Evolutionary conservation across 1,284 basidiomycete genomes (phyloP).

Genomic region (Leccinum fallax): DNA sequence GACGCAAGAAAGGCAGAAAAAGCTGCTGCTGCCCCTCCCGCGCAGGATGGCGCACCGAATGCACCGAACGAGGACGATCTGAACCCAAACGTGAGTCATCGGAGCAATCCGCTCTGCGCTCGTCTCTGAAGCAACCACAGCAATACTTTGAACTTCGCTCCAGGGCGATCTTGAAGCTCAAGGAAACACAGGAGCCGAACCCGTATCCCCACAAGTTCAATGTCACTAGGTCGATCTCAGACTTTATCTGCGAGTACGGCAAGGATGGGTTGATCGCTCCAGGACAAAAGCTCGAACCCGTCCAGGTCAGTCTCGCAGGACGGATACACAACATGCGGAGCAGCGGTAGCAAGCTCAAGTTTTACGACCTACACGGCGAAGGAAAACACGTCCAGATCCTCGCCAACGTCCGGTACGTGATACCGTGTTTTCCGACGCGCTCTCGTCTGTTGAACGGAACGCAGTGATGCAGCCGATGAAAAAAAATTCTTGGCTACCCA

Average conservation of each 20-base stretch:
- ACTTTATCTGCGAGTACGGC: slow-evolving; percentile 81
- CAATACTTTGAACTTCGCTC: slow-evolving; percentile 97
- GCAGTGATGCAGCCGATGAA: slow-evolving; percentile 70
- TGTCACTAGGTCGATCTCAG: slow-evolving; percentile 78
- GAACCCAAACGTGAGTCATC: slow-evolving; percentile 71
- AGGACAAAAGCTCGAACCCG: slow-evolving; percentile 59
- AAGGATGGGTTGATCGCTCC: slow-evolving; percentile 66
- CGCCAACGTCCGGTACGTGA: slow-evolving; percentile 82
- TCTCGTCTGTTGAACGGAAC: background rate
- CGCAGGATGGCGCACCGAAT: slow-evolving; percentile 44
- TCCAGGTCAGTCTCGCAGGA: slow-evolving; percentile 75
- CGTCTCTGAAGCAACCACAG: slow-evolving; percentile 42
- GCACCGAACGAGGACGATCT: slow-evolving; percentile 71
- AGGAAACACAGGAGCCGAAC: slow-evolving; percentile 84
- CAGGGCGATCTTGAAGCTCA: slow-evolving; percentile 85
- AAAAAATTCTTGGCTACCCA: slow-evolving; percentile 77
- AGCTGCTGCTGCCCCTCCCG: slow-evolving; percentile 50
- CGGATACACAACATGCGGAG: slow-evolving; percentile 90
- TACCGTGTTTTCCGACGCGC: background rate
- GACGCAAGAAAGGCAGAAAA: slow-evolving; percentile 86
- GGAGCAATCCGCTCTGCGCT: background rate
- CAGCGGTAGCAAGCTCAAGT: slow-evolving; percentile 84
- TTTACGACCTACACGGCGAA: slow-evolving; percentile 95
- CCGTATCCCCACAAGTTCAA: slow-evolving; percentile 99
- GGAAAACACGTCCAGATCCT: slow-evolving; percentile 95